phyloP scores from a whole-genome alignment of 169 alveolate species.

The Plasmodium gonderi region DNA sequence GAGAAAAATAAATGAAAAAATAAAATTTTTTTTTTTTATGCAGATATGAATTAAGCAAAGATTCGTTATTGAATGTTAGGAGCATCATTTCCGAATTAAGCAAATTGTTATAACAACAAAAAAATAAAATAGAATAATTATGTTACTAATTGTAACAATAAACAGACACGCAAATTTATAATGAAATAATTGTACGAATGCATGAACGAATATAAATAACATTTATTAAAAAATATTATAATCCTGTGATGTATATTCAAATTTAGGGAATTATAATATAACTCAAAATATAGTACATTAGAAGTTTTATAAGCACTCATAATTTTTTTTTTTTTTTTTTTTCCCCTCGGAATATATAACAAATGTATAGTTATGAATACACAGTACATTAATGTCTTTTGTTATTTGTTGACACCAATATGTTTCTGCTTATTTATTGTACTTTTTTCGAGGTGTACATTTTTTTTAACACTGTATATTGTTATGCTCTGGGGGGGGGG shows the following conservation, averaged over 20 bases:
- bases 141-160: background rate
- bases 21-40: constrained; percentile 14
- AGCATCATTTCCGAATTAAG: constrained; percentile 26
- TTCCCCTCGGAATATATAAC: background rate
- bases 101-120: constrained; percentile 17
- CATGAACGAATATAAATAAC: background rate
- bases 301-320: background rate
- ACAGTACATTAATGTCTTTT: too few relatives aligned
- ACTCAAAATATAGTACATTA: background rate
- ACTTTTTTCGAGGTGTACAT: too few relatives aligned
- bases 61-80: constrained; percentile 6
- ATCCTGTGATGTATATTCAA: background rate
- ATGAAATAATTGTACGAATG: background rate
- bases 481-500: too few relatives aligned
- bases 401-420: too few relatives aligned
- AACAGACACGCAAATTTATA: background rate
- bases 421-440: too few relatives aligned
- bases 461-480: too few relatives aligned
- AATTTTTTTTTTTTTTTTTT: background rate
- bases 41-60: constrained; percentile 33
- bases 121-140: background rate
- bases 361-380: too few relatives aligned
- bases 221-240: background rate
- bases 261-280: background rate
- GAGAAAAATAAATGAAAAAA: too few relatives aligned